Percentiles rank a stretch among this genome's conserved stretches.
Evolutionary conservation across 2,329 filamentous ascomycete genomes (phyloP).

Genomic region (Epichloe elymi): DNA sequence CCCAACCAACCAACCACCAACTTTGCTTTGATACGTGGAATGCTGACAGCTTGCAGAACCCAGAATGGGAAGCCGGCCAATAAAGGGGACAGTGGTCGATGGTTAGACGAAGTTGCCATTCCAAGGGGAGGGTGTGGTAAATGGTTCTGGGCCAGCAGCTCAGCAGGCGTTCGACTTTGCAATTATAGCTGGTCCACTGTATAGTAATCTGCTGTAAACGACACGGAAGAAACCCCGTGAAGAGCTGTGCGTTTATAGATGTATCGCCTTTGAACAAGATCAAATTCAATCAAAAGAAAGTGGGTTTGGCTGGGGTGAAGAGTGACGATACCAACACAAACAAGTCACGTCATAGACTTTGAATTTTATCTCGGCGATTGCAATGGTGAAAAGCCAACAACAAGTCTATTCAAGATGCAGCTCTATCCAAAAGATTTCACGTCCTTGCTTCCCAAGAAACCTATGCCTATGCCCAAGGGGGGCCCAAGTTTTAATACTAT

Average conservation of each 20-base stretch:
- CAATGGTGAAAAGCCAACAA: not conserved
- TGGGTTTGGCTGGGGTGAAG: too few relatives aligned
- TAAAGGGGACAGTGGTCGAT: slow-evolving; percentile 12
- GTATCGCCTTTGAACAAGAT: not conserved
- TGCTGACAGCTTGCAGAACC: slow-evolving; percentile 21
- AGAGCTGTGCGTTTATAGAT: slow-evolving; percentile 15
- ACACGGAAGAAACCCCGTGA: not conserved
- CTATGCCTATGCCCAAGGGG: not conserved
- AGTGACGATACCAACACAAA: too few relatives aligned
- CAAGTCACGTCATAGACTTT: not conserved
- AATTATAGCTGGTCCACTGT: slow-evolving; percentile 15
- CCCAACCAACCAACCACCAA: too few relatives aligned
- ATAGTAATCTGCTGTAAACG: slow-evolving; percentile 15
- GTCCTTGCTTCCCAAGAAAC: not conserved
- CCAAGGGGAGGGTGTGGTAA: not conserved
- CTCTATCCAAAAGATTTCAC: not conserved
- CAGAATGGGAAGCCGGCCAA: slow-evolving; percentile 27
- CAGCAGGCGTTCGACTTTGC: not conserved
- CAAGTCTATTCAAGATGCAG: not conserved
- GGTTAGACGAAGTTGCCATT: not conserved
- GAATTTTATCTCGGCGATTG: not conserved
- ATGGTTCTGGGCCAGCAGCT: slow-evolving; percentile 1
- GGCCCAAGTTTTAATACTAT: too few relatives aligned
- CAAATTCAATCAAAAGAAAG: not conserved
- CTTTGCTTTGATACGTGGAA: not conserved